Percentiles rank a stretch among this genome's conserved stretches.
Conservation (phyloP, 257 asterid genomes). For the Fraxinus americana region DNA sequence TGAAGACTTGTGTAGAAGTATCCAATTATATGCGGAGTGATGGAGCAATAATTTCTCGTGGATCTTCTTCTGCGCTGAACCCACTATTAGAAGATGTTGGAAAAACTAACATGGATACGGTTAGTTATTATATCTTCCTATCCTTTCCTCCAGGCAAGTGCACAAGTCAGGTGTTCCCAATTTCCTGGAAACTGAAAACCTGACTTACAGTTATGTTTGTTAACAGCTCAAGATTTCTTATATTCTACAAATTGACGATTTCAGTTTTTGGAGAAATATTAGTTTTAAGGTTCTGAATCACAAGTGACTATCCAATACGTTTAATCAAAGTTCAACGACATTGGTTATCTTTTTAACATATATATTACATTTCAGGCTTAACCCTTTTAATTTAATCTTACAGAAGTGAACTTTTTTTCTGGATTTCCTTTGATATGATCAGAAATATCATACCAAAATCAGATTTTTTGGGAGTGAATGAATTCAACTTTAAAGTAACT, state of each 20-base stretch:
- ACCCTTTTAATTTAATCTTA: neutral
- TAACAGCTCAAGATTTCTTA: neutral
- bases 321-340: neutral
- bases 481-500: neutral
- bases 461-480: neutral
- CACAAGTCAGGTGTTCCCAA: neutral
- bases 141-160: constrained; percentile 19
- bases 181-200: neutral
- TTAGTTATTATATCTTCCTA: constrained; percentile 39
- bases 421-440: neutral
- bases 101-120: constrained; percentile 60
- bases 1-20: constrained; percentile 88
- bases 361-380: too few relatives aligned
- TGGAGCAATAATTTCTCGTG: constrained; percentile 52
- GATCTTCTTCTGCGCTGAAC: constrained; percentile 48
- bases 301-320: neutral
- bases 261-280: neutral
- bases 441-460: neutral
- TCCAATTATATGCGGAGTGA: constrained; percentile 69
- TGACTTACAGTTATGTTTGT: neutral
- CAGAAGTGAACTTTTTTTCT: neutral
- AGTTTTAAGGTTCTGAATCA: neutral
- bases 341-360: neutral
- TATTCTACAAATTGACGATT: neutral
- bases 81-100: constrained; percentile 57